Percentiles rank a stretch among this genome's conserved stretches.
Evolutionary conservation across 108 stramenopile genomes (phyloP).

Genomic region (Cylindrotheca fusiformis): DNA sequence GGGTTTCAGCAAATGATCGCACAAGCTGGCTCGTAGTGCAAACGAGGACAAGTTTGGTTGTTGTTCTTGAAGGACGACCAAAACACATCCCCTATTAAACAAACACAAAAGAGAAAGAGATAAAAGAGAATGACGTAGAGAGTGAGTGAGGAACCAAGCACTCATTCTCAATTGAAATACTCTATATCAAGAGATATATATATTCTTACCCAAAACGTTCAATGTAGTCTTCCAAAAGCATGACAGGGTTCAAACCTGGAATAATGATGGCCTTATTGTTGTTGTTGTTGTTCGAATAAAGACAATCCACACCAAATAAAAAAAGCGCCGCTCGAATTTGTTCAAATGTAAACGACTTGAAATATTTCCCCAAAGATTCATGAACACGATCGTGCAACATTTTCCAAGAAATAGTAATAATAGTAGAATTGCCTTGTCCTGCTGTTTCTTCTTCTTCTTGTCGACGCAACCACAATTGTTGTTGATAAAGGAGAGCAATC

Average conservation of each 20-base stretch:
- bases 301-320: conserved; percentile 15
- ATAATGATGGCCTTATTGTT: too few species aligned
- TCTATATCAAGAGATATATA: background rate
- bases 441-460: too few species aligned
- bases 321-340: conserved; percentile 16
- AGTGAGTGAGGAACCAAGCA: conserved; percentile 4
- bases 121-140: background rate
- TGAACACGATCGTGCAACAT: background rate
- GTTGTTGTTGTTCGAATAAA: background rate
- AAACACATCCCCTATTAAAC: conserved; percentile 6
- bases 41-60: conserved; percentile 8
- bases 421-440: background rate
- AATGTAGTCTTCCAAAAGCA: conserved; percentile 8
- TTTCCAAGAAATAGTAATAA: background rate
- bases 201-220: conserved; percentile 15
- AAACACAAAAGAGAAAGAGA: background rate
- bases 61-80: conserved; percentile 9
- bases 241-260: conserved; percentile 7
- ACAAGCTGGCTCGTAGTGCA: conserved; percentile 22
- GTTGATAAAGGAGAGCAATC: background rate
- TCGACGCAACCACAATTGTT: too few species aligned
- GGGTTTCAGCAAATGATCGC: conserved; percentile 16
- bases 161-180: background rate
- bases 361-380: conserved; percentile 3
- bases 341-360: conserved; percentile 16